Percentiles rank a stretch among this genome's conserved stretches.
phyloP scores from a whole-genome alignment of 2,329 filamentous ascomycete genomes.

The Xylaria sp. region DNA sequence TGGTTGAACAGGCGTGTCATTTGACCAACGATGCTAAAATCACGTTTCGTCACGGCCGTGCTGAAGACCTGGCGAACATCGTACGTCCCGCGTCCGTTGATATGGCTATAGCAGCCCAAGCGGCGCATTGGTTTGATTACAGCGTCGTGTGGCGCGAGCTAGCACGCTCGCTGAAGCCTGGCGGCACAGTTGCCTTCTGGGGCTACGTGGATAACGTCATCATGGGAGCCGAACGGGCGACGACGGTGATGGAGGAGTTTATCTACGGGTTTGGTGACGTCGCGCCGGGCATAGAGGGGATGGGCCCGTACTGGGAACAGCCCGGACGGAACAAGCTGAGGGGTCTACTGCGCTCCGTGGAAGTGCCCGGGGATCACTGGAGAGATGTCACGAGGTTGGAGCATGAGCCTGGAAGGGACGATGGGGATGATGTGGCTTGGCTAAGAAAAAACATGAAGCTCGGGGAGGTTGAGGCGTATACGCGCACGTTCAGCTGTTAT shows the following conservation, averaged over 20 bases:
- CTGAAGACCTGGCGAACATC: slow-evolving; percentile 58
- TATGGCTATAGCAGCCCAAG: slow-evolving; percentile 57
- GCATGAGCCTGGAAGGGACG: slow-evolving; percentile 59
- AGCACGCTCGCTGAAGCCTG: slow-evolving; percentile 56
- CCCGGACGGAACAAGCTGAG: slow-evolving; percentile 62
- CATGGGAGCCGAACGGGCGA: slow-evolving; percentile 57
- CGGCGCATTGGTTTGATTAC: slow-evolving; percentile 72
- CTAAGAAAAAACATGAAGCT: slow-evolving; percentile 60
- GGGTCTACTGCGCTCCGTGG: slow-evolving; percentile 55
- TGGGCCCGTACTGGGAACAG: slow-evolving; percentile 67
- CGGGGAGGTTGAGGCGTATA: slow-evolving; percentile 64
- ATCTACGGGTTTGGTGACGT: slow-evolving; percentile 57
- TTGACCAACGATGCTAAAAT: slow-evolving; percentile 52
- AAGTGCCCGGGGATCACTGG: slow-evolving; percentile 59
- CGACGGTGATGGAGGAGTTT: slow-evolving; percentile 59
- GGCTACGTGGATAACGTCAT: slow-evolving; percentile 70
- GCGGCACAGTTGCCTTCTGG: slow-evolving; percentile 68
- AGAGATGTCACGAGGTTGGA: slow-evolving; percentile 56
- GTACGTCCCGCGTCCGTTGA: slow-evolving; percentile 57
- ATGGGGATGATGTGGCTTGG: slow-evolving; percentile 51
- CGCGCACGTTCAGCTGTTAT: slow-evolving; percentile 65
- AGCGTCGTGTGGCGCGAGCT: slow-evolving; percentile 60
- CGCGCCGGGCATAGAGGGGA: slow-evolving; percentile 50
- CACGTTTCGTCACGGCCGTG: slow-evolving; percentile 54
- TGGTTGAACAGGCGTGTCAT: slow-evolving; percentile 58